Base-by-base conservation (phyloP, 2,329 filamentous ascomycete genomes). In the Diaporthe amygdali region DNA sequence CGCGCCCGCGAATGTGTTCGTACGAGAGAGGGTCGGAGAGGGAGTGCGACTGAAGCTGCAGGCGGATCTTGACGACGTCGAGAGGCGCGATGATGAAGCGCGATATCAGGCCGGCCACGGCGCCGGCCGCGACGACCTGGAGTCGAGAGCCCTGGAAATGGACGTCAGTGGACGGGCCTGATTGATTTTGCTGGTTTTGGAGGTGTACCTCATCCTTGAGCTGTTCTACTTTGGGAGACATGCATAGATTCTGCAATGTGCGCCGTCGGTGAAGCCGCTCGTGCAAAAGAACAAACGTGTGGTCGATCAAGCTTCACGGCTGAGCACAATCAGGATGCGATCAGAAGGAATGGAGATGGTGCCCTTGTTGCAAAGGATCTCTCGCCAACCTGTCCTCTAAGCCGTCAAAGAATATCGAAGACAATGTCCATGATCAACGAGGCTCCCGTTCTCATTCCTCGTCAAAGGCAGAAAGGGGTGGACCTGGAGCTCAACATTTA, bases 31-130 rank as follows among this genome's bases (percentile, higher is more conserved):
- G 93, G 78, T 96, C 92, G 76, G 92, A 92, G 72, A 94, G 89
- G 61, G 94, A 95, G 84, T 97, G 93, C 54, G 93, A 90, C 82
- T 98, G 96, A 22, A 99, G 91, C 81, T 99, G 96, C 55, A 98
- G 91, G 56, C 96, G 94, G 83, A 99, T 99, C 86, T 99, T 98
- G 84, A 98, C 91, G 74, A 99, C 96, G 82, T 99, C 96, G 75
- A 99, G 93, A 67, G 96, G 96, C 22, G 96, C 94, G 79, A 98
- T 92, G 79, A 96, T 90, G 86, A 99, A 98, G 80, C 95, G 92
- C 68, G 96, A 96, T 74, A 98, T 91, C 75, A 98, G 89, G 71
- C 96, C 96, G 74, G 96, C 94, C 75, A 86, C 85, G 59, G 86
- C 88, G 69, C 89, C 89, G 51, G 89, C 88, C 55, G 84, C 79